phyloP scores from a whole-genome alignment of 2,329 filamentous ascomycete species.

The Metarhizium humberi region DNA sequence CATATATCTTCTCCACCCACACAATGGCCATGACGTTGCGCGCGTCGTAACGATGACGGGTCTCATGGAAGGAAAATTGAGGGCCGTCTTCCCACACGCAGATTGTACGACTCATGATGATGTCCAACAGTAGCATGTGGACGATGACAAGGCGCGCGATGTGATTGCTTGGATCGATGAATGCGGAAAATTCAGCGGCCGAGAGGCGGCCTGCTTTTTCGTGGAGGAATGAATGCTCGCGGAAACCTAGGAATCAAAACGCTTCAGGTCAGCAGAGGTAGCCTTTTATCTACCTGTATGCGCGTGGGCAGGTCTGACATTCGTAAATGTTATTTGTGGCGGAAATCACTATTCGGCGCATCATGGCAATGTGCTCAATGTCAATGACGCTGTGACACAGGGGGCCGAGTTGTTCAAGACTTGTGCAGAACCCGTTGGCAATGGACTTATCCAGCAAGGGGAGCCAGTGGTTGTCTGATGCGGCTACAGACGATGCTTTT shows the following conservation, averaged over 20 bases:
- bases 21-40: slow-evolving; percentile 21
- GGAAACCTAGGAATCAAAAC: no score
- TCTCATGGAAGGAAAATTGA: background rate
- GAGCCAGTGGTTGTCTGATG: slow-evolving; percentile 1
- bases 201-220: no score
- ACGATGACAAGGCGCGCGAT: no score
- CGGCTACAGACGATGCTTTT: slow-evolving; percentile 15
- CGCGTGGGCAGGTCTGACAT: no score
- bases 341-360: slow-evolving; percentile 11
- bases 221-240: no score
- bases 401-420: slow-evolving; percentile 17
- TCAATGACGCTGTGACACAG: slow-evolving; percentile 23
- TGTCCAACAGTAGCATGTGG: no score
- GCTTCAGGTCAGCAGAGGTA: no score
- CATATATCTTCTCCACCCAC: slow-evolving; percentile 28
- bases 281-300: no score
- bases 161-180: no score
- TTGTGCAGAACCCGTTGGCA: slow-evolving; percentile 18
- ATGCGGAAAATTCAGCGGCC: no score
- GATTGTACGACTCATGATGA: slow-evolving; percentile 12
- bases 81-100: slow-evolving; percentile 5
- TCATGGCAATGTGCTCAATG: slow-evolving; percentile 17
- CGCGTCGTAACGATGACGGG: slow-evolving; percentile 10
- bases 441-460: slow-evolving; percentile 11
- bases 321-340: slow-evolving; percentile 11